Percentiles rank a stretch among this genome's conserved stretches.
Conservation (phyloP, 179 eudicot genomes). For the Carnegiea gigantea region DNA sequence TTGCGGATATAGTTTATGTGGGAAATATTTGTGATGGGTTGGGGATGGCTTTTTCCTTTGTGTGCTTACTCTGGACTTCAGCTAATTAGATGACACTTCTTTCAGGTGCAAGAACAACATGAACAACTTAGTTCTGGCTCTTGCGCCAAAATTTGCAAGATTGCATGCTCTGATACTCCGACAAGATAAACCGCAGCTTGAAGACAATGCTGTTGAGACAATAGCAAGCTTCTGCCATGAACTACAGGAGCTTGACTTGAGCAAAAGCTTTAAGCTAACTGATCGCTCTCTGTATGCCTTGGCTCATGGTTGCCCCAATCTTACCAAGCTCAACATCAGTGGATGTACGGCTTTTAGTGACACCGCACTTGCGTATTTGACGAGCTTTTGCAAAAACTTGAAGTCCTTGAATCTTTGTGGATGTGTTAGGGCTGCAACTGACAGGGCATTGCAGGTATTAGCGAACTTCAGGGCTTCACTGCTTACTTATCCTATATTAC, state of each 20-base stretch:
- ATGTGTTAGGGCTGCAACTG: slow-evolving; percentile 83
- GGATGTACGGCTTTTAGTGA: slow-evolving; percentile 82
- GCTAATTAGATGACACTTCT: neutral
- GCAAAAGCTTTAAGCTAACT: slow-evolving; percentile 86
- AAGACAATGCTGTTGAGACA: slow-evolving; percentile 66
- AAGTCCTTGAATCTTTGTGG: slow-evolving; percentile 83
- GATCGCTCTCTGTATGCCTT: slow-evolving; percentile 74
- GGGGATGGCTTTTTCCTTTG: neutral
- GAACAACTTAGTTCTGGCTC: slow-evolving; percentile 73
- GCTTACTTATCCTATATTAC: no score
- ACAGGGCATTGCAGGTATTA: slow-evolving; percentile 74
- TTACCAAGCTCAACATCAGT: slow-evolving; percentile 74
- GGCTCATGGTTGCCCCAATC: slow-evolving; percentile 80
- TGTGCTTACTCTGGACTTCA: neutral
- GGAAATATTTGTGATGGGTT: neutral
- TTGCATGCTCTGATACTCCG: slow-evolving; percentile 62
- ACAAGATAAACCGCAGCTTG: slow-evolving; percentile 82
- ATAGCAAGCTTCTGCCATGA: slow-evolving; percentile 70
- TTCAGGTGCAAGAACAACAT: slow-evolving; percentile 82
- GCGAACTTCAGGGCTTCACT: neutral
- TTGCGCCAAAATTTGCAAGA: slow-evolving; percentile 74
- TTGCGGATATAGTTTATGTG: neutral
- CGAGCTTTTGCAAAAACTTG: slow-evolving; percentile 58
- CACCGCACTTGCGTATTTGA: slow-evolving; percentile 58
- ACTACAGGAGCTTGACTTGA: slow-evolving; percentile 79